phyloP scores from a whole-genome alignment of 176 grass and related monocot genomes.

The Pontederia crassipes region DNA sequence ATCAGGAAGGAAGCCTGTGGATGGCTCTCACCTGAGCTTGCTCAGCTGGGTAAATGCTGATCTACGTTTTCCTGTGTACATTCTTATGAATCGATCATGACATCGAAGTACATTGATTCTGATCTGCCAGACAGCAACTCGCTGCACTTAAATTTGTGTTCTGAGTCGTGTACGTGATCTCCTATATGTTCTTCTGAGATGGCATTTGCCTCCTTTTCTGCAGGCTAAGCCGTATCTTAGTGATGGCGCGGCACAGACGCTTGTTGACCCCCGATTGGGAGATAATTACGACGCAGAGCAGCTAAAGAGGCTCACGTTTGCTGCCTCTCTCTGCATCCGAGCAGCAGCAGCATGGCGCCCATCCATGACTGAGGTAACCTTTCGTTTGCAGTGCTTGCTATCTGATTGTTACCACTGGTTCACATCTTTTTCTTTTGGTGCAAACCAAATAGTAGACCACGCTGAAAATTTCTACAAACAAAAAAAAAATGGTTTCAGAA shows the following conservation, averaged over 20 bases:
- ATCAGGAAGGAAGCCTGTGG: constrained; percentile 16
- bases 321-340: constrained; percentile 17
- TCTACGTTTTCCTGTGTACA: background rate
- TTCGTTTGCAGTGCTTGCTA: too few species aligned
- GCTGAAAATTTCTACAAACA: too few species aligned
- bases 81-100: too few species aligned
- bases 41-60: constrained; percentile 10
- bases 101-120: background rate
- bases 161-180: too few species aligned
- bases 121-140: background rate
- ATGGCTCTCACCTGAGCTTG: constrained; percentile 12
- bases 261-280: constrained; percentile 7
- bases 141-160: too few species aligned
- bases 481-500: too few species aligned
- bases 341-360: constrained; percentile 3
- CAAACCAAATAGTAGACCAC: background rate
- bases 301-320: constrained; percentile 1
- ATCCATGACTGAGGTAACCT: constrained; percentile 16
- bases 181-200: too few species aligned
- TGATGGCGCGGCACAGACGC: background rate
- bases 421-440: background rate
- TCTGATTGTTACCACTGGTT: background rate
- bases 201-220: background rate
- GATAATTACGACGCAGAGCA: constrained; percentile 11
- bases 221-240: constrained; percentile 12